Percentiles rank a stretch among this genome's conserved stretches.
Conservation (phyloP, 148 eudicot genomes). For the Arctostaphylos glauca region DNA sequence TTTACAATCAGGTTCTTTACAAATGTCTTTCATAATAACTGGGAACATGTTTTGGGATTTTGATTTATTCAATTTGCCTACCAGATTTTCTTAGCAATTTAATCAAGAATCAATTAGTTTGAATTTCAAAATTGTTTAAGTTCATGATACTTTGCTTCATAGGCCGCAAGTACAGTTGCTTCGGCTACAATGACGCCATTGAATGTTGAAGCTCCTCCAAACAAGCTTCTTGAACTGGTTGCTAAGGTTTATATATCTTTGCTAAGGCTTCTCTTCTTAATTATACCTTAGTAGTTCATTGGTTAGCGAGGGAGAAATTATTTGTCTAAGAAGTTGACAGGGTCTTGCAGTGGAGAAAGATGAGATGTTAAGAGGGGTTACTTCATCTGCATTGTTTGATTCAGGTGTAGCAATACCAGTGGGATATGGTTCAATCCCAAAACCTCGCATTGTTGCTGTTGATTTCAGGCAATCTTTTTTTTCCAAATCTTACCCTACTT, state of each 20-base stretch:
- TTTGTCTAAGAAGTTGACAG: conserved; percentile 52
- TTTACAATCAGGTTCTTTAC: not conserved
- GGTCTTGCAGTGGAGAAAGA: conserved; percentile 96
- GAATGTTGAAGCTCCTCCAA: conserved; percentile 67
- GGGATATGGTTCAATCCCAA: conserved; percentile 64
- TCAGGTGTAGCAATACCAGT: conserved; percentile 39
- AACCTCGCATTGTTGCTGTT: conserved; percentile 49
- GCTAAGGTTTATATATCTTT: conserved; percentile 56
- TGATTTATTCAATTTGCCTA: not conserved
- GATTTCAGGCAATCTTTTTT: conserved; percentile 63
- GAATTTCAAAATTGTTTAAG: not conserved
- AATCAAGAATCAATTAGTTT: not conserved
- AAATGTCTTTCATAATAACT: not conserved
- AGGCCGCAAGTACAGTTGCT: conserved; percentile 89
- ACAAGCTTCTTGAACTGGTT: conserved; percentile 77
- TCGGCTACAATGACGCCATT: conserved; percentile 86
- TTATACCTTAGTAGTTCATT: not conserved
- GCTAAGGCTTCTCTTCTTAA: conserved; percentile 2
- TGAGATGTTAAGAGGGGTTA: conserved; percentile 60
- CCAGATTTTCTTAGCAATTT: not conserved
- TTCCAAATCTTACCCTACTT: not conserved
- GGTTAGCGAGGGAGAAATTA: not conserved
- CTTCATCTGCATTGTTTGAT: conserved; percentile 54
- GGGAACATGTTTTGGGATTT: not conserved
- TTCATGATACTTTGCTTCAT: conserved; percentile 9